phyloP scores from a whole-genome alignment of 176 grass and related monocot species.

The Dactylis glomerata region DNA sequence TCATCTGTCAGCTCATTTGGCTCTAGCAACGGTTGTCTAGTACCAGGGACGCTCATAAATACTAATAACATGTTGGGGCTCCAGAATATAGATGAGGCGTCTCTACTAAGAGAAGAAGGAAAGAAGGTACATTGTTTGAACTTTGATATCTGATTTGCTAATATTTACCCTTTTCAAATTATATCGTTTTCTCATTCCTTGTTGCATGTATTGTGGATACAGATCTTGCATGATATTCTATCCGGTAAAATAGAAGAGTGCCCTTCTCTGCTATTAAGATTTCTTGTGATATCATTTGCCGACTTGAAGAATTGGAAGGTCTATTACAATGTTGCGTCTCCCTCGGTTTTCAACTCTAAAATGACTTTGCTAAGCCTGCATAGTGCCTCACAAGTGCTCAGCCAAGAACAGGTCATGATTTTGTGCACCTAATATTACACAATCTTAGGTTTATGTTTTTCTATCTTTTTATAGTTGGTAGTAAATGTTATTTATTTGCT shows the following conservation, averaged over 20 bases:
- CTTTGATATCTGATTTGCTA: not conserved
- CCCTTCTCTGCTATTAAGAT: constrained; percentile 63
- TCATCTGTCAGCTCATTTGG: constrained; percentile 23
- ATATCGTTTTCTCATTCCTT: not conserved
- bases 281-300: constrained; percentile 83
- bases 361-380: constrained; percentile 55
- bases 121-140: constrained; percentile 54
- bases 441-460: constrained; percentile 11
- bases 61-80: constrained; percentile 80
- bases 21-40: constrained; percentile 55
- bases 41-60: constrained; percentile 81
- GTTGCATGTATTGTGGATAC: not conserved
- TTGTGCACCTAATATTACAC: constrained; percentile 13
- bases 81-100: constrained; percentile 42
- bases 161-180: not conserved
- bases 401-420: constrained; percentile 52
- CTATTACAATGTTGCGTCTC: constrained; percentile 70
- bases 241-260: constrained; percentile 76
- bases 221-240: constrained; percentile 77
- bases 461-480: not conserved
- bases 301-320: constrained; percentile 96
- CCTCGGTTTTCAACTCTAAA: constrained; percentile 68
- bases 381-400: constrained; percentile 45
- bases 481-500: constrained; percentile 25
- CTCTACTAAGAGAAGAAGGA: constrained; percentile 55